Conservation (phyloP, 176 grass and related monocot genomes). For the Lolium rigidum region DNA sequence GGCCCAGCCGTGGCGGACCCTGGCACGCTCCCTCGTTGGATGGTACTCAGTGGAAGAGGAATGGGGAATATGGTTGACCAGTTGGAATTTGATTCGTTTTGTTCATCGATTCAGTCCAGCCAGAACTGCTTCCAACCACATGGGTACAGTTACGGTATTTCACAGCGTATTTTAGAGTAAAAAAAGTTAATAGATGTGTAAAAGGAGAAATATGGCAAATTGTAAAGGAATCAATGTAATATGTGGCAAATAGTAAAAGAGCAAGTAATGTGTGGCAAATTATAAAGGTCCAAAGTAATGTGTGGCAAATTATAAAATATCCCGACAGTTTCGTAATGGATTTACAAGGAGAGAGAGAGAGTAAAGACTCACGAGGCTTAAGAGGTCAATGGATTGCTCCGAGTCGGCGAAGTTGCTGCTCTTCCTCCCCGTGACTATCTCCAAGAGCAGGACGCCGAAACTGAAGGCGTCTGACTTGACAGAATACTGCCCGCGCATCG, state of each 20-base stretch:
- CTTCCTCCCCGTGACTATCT: constrained; percentile 63
- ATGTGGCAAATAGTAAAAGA: background rate
- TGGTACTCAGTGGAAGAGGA: too few relatives aligned
- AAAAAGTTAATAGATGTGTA: background rate
- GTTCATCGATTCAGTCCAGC: too few relatives aligned
- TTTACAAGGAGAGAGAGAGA: background rate
- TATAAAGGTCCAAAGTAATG: background rate
- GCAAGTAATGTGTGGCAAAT: background rate
- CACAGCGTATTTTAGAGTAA: background rate
- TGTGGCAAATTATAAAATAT: background rate
- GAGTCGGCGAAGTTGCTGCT: constrained; percentile 28
- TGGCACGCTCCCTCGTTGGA: too few relatives aligned
- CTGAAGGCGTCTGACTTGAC: constrained; percentile 64
- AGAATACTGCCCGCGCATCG: constrained; percentile 62
- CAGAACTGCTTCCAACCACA: too few relatives aligned
- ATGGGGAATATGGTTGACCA: too few relatives aligned
- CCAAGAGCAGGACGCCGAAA: constrained; percentile 59
- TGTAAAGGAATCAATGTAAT: background rate
- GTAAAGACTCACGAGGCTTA: constrained; percentile 48
- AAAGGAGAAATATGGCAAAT: background rate
- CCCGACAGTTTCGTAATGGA: too few relatives aligned
- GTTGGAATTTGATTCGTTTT: too few relatives aligned
- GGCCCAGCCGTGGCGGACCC: too few relatives aligned
- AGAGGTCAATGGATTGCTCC: constrained; percentile 43
- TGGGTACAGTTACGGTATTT: background rate